Evolutionary conservation across 2,329 filamentous ascomycete genomes (phyloP).

Genomic region (Penicillium corylophilum): DNA sequence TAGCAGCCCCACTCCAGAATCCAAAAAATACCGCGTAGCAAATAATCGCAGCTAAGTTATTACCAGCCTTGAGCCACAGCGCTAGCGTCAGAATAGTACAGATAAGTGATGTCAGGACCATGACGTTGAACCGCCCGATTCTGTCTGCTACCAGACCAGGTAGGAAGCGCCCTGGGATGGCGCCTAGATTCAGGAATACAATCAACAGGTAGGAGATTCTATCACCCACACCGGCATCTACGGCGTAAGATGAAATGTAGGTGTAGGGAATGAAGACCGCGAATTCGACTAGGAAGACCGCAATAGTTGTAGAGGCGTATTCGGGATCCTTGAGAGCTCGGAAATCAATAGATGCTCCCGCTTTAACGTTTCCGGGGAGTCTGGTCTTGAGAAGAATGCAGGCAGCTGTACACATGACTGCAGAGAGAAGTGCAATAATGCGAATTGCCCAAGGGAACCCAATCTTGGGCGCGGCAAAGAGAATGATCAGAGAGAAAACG

Average conservation of each 20-base stretch:
- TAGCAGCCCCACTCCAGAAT: conserved; percentile 38
- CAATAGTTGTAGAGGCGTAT: conserved; percentile 22
- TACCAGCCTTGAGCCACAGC: conserved; percentile 21
- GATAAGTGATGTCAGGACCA: conserved; percentile 23
- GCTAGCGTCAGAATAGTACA: conserved; percentile 20
- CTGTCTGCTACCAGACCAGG: conserved; percentile 27
- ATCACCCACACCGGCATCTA: conserved; percentile 13
- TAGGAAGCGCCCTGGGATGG: conserved; percentile 24
- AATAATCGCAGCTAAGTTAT: conserved; percentile 10
- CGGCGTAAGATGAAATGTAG: conserved; percentile 28
- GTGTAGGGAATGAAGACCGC: conserved; percentile 29
- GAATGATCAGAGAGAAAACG: conserved; percentile 36
- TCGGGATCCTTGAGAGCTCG: conserved; percentile 22
- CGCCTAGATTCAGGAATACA: conserved; percentile 26
- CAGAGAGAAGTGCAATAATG: conserved; percentile 28
- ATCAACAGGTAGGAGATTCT: conserved; percentile 27
- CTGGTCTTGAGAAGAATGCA: conserved; percentile 23
- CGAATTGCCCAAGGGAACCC: conserved; percentile 35
- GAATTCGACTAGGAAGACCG: conserved; percentile 26
- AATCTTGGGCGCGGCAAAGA: conserved; percentile 27
- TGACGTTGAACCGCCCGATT: conserved; percentile 29
- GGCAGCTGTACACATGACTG: conserved; percentile 19
- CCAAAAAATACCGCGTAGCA: conserved; percentile 28
- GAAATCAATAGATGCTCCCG: conserved; percentile 21
- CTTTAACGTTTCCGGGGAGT: conserved; percentile 22